Percentiles rank a stretch among this genome's conserved stretches.
These are phyloP conservation scores for Saccharata proteae DNA, from an alignment of 2,329 filamentous ascomycete genomes.

Conservation along the genomic window DNA sequence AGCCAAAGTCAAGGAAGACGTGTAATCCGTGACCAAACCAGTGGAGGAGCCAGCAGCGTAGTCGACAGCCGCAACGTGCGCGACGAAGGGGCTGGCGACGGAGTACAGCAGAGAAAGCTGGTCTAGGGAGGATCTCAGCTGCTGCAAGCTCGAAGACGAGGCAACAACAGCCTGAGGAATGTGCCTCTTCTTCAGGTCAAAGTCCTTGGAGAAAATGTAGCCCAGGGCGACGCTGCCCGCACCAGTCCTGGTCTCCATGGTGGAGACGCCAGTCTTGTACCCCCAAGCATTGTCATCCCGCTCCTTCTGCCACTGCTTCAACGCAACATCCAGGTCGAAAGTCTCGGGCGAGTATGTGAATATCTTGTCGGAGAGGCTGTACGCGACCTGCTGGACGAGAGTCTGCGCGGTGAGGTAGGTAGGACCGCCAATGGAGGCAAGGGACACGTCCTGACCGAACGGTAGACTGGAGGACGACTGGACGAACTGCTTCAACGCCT, in stretches of 20 bases:
- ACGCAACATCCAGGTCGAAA: slow-evolving; percentile 78
- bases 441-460: slow-evolving; percentile 39
- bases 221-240: slow-evolving; percentile 86
- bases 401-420: slow-evolving; percentile 90
- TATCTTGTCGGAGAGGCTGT: slow-evolving; percentile 89
- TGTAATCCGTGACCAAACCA: slow-evolving; percentile 79
- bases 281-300: slow-evolving; percentile 71
- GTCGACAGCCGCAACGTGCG: slow-evolving; percentile 83
- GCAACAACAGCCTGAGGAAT: slow-evolving; percentile 86
- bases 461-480: slow-evolving; percentile 38
- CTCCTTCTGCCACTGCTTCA: slow-evolving; percentile 61
- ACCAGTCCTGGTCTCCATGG: slow-evolving; percentile 77
- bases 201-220: slow-evolving; percentile 96
- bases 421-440: slow-evolving; percentile 61
- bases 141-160: slow-evolving; percentile 68
- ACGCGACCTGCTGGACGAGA: slow-evolving; percentile 90
- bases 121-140: slow-evolving; percentile 73
- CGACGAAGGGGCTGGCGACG: slow-evolving; percentile 84
- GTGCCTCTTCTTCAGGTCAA: slow-evolving; percentile 80
- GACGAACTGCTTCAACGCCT: slow-evolving; percentile 21
- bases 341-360: slow-evolving; percentile 93
- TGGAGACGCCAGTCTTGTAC: slow-evolving; percentile 62
- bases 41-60: slow-evolving; percentile 54
- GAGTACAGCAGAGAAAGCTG: slow-evolving; percentile 86
- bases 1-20: slow-evolving; percentile 62